phyloP scores from a whole-genome alignment of 2,329 filamentous ascomycete species.

The Fusarium protoensiforme region DNA sequence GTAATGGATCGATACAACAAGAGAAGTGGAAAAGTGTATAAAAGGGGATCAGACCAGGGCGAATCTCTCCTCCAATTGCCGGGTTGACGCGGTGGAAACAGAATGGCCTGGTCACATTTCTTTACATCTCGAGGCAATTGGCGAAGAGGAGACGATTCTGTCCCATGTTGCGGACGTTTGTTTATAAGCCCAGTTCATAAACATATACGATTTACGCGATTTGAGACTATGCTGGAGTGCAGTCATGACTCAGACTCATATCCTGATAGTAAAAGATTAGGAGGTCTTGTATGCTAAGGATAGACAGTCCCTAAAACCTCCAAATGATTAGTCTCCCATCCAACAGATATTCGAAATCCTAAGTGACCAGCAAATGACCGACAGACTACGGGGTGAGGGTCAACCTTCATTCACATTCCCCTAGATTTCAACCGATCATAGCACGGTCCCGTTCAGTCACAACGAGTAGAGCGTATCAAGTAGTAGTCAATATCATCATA shows the following conservation, averaged over 20 bases:
- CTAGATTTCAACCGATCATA: not conserved
- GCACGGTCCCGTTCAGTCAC: not conserved
- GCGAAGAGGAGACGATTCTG: constrained; percentile 18
- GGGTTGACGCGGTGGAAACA: constrained; percentile 21
- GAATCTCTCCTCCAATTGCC: constrained; percentile 5
- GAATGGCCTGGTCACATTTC: constrained; percentile 9
- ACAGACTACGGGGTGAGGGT: not conserved
- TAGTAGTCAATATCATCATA: constrained; percentile 37
- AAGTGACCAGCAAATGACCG: not conserved
- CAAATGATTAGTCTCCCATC: not conserved
- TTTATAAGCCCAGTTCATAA: constrained; percentile 18
- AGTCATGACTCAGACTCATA: not conserved
- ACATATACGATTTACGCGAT: not conserved
- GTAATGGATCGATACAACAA: constrained; percentile 59
- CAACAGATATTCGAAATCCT: not conserved
- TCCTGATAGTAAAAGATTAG: not conserved
- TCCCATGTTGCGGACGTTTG: constrained; percentile 18
- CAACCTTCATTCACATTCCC: not conserved
- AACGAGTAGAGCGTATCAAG: not conserved
- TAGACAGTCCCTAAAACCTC: not conserved
- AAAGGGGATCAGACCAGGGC: constrained; percentile 18
- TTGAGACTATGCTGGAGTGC: not conserved
- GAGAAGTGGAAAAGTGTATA: constrained; percentile 29
- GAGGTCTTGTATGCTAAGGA: not conserved
- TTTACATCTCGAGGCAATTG: constrained; percentile 10